Evolutionary conservation across 2,329 filamentous ascomycete genomes (phyloP).

Genomic region (Allantophomopsis cytisporea): DNA sequence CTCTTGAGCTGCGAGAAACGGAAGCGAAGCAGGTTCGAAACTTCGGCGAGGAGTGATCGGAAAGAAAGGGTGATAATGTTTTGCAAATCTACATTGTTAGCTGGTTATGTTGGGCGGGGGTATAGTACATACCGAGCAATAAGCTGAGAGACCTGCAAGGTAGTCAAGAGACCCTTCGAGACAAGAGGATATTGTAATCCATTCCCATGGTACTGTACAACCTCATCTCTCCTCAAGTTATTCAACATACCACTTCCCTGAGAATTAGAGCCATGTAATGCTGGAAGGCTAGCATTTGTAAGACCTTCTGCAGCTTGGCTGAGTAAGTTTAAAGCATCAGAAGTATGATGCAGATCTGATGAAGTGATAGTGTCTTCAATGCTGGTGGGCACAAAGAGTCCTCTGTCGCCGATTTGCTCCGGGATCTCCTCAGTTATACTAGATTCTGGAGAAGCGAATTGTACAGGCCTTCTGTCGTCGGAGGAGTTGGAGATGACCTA

Average conservation of each 20-base stretch:
- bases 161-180: constrained; percentile 5
- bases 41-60: constrained; percentile 48
- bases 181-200: constrained; percentile 6
- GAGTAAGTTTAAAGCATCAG: background rate
- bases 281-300: too few relatives aligned
- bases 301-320: background rate
- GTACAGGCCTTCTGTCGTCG: background rate
- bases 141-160: constrained; percentile 3
- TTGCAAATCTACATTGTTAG: constrained; percentile 44
- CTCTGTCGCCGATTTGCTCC: too few relatives aligned
- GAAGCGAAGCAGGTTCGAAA: constrained; percentile 39
- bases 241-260: too few relatives aligned
- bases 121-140: constrained; percentile 2
- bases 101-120: constrained; percentile 22
- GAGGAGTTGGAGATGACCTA: background rate
- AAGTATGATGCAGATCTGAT: background rate
- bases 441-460: too few relatives aligned
- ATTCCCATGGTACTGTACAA: background rate
- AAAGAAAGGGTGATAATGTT: constrained; percentile 55
- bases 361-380: constrained; percentile 1
- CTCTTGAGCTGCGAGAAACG: constrained; percentile 42
- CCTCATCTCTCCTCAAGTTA: background rate
- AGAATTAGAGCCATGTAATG: too few relatives aligned
- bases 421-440: too few relatives aligned
- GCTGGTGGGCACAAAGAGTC: too few relatives aligned